Percentiles rank a stretch among this genome's conserved stretches.
These are phyloP conservation scores for Pyrenophora teres DNA, from an alignment of 2,329 filamentous ascomycete species.

Conservation along the genomic window DNA sequence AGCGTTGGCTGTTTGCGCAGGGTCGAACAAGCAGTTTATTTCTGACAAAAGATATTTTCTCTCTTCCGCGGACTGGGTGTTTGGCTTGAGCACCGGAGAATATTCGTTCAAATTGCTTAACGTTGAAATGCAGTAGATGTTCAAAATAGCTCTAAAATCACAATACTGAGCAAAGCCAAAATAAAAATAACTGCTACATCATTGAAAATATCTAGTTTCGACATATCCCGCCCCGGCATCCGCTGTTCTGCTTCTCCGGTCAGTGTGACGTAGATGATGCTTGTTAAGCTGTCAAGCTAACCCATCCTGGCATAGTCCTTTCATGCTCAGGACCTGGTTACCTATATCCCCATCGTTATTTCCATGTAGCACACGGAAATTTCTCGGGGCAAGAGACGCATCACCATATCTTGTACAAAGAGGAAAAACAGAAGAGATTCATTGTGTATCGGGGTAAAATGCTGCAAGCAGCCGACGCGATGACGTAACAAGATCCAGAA, in stretches of 20 bases:
- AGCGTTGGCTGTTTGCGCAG: neutral
- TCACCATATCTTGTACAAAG: neutral
- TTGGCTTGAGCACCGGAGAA: no score
- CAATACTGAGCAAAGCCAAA: neutral
- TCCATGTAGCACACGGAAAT: constrained; percentile 1
- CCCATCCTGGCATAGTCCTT: neutral
- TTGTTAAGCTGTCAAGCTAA: neutral
- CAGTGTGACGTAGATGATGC: constrained; percentile 4
- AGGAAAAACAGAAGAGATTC: neutral
- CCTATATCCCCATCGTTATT: neutral
- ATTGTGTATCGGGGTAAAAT: neutral
- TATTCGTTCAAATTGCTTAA: no score
- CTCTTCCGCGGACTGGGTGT: no score
- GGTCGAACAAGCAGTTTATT: neutral
- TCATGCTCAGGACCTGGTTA: neutral
- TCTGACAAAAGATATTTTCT: neutral
- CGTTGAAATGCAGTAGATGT: no score
- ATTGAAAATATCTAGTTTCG: neutral
- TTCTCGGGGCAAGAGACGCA: neutral
- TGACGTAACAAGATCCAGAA: neutral
- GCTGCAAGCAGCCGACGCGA: neutral
- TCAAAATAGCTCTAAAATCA: neutral
- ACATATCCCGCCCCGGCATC: neutral
- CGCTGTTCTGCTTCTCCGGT: constrained; percentile 1
- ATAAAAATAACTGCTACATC: neutral